Percentiles rank a stretch among this genome's conserved stretches.
Evolutionary conservation across 345 rosid genomes (phyloP).

Genomic region (Hibiscus tridactylites): DNA sequence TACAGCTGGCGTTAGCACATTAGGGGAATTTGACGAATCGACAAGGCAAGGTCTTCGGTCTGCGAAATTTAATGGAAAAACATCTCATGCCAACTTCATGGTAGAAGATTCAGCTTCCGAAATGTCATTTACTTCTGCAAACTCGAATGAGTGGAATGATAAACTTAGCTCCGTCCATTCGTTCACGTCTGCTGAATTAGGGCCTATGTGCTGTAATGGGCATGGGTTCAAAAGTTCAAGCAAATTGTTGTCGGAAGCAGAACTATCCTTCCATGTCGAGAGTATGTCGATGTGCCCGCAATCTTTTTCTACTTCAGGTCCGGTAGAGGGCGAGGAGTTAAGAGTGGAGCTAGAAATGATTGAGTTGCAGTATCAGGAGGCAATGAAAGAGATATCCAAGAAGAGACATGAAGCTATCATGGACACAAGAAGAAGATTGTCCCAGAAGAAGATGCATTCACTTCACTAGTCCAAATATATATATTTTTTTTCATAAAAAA

Average conservation of each 20-base stretch:
- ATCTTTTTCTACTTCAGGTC: not conserved
- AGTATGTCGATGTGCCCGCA: conserved; percentile 7
- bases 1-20: conserved; percentile 17
- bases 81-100: conserved; percentile 1
- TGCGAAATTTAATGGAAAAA: conserved; percentile 18
- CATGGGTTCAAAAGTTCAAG: not conserved
- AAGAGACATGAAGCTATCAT: conserved; percentile 61
- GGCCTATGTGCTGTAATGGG: conserved; percentile 12
- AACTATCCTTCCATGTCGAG: conserved; percentile 4
- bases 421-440: conserved; percentile 37
- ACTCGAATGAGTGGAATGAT: conserved; percentile 29
- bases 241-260: conserved; percentile 3
- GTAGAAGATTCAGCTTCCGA: conserved; percentile 30
- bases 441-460: conserved; percentile 24
- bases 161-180: conserved; percentile 22
- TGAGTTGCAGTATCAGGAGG: conserved; percentile 53
- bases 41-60: conserved; percentile 11
- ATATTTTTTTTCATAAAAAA: not conserved
- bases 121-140: conserved; percentile 34
- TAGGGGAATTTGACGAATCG: conserved; percentile 18
- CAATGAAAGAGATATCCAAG: conserved; percentile 44
- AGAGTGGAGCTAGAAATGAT: conserved; percentile 46
- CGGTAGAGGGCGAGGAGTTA: conserved; percentile 32
- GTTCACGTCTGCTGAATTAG: conserved; percentile 22
- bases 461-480: conserved; percentile 11